phyloP scores from a whole-genome alignment of 768 basidiomycete genomes.

The Lepiota brunneoincarnata region DNA sequence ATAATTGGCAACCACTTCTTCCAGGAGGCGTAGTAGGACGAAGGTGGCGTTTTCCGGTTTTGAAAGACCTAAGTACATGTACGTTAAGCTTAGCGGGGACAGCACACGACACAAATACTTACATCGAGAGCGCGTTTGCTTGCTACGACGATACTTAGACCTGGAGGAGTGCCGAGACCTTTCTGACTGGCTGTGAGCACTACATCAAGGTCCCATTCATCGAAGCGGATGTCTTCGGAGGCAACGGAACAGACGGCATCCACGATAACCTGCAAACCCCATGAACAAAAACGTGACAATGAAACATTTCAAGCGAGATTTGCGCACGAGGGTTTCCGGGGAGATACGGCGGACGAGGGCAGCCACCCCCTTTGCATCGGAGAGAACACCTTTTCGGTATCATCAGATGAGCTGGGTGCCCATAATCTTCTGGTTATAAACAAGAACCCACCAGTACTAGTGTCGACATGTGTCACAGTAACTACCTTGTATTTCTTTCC shows the following conservation, averaged over 20 bases:
- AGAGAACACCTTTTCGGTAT: conserved; percentile 72
- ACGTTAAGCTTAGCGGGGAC: background rate
- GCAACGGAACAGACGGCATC: conserved; percentile 98
- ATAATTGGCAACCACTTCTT: conserved; percentile 94
- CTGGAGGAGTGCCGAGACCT: conserved; percentile 91
- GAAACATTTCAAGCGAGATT: conserved; percentile 1
- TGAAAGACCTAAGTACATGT: conserved; percentile 22
- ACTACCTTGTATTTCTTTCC: conserved; percentile 84
- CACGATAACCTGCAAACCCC: conserved; percentile 55
- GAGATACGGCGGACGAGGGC: conserved; percentile 71
- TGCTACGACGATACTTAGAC: conserved; percentile 82
- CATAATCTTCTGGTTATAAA: background rate
- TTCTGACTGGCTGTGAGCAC: conserved; percentile 88
- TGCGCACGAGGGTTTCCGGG: conserved; percentile 75
- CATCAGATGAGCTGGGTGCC: conserved; percentile 1
- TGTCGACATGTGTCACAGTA: conserved; percentile 95
- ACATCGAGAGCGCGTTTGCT: conserved; percentile 78
- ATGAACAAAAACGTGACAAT: background rate
- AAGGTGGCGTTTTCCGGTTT: conserved; percentile 57
- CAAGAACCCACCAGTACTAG: conserved; percentile 60
- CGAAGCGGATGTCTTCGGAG: conserved; percentile 92
- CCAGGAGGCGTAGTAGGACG: conserved; percentile 90
- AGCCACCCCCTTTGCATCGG: conserved; percentile 75
- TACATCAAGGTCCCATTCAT: conserved; percentile 90
- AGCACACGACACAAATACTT: conserved; percentile 15